Evolutionary conservation across 2,329 filamentous ascomycete genomes (phyloP), one percentile per base, ranked within the genome.

Genomic region (Aureobasidium sp.): DNA sequence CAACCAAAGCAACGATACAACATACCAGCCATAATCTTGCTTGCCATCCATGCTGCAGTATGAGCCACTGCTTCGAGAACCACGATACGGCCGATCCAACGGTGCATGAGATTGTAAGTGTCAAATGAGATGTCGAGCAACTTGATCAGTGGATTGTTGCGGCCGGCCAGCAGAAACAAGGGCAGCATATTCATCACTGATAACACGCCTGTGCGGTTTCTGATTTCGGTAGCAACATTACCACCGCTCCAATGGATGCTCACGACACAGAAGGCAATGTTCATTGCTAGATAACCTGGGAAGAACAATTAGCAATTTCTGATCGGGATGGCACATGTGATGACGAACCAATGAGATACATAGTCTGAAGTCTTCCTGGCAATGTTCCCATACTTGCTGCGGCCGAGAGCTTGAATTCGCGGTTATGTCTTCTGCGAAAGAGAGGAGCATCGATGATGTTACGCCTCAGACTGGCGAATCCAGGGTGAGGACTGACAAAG

Each of bases 91-190:
- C 89, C 89, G 65, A 91, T 82, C 89, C 89, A 92, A 65, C 89
- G 84, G 74, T 93, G 89, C 63, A 92, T 79, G 64, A 93, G 76
- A 76, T 92, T 93, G 80, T 89, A 91, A 0, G 87, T 90, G 73
- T 93, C 89, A 73, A 91, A 93, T 4, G 87, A 89, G 66, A 92
- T 85, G 64, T 85, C 85, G 59, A 90, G 80, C 66, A 88, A 78
- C 64, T 79, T 79, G 70, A 92, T 90, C 66, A 93, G 79, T 26
- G 88, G 88, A 75, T 92, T 92, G 77, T 91, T 92, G 68, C 89
- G 82, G 46, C 87, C 86, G 51, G 88, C 87, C 72, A 91, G 79
- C 55, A 91, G 73, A 74, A 91, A 88, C 4, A 92, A 78, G 1
- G 89, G 89, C 64, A 87, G 80, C 88, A 92, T 89, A 77, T 93